These are phyloP conservation scores for Sclerotinia glacialis DNA, from an alignment of 2,329 filamentous ascomycete species.

Conservation along the genomic window DNA sequence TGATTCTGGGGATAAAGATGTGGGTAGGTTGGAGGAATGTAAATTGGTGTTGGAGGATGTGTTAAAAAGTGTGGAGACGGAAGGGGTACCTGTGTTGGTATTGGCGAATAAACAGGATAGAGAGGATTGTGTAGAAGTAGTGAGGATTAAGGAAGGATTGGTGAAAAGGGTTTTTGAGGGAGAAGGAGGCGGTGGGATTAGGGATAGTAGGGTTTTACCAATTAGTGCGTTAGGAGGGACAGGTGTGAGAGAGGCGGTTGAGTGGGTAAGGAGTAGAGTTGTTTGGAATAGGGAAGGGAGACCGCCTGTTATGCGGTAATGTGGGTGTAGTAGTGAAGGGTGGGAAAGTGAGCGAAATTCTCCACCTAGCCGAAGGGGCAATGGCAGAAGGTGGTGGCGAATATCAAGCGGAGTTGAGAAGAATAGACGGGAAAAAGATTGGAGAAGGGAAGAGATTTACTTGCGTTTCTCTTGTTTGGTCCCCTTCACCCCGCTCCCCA, in stretches of 20 bases:
- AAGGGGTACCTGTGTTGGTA: constrained; percentile 87
- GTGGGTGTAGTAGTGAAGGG: constrained; percentile 22
- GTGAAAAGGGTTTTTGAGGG: constrained; percentile 96
- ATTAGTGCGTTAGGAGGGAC: constrained; percentile 85
- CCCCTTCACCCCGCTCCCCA: not conserved
- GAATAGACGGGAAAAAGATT: not conserved
- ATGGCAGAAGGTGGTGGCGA: not conserved
- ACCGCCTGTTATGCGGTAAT: constrained; percentile 84
- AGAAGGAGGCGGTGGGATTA: constrained; percentile 78
- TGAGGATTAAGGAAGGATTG: constrained; percentile 93
- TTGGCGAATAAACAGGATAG: constrained; percentile 97
- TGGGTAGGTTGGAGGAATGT: constrained; percentile 78
- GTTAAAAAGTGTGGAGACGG: constrained; percentile 79
- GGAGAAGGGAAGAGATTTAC: not conserved
- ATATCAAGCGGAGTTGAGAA: not conserved
- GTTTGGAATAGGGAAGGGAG: constrained; percentile 95
- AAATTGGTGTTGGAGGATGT: constrained; percentile 86
- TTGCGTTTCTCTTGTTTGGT: not conserved
- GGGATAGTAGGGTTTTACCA: constrained; percentile 87
- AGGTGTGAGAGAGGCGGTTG: constrained; percentile 91
- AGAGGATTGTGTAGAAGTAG: constrained; percentile 96
- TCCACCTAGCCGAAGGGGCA: too few species aligned
- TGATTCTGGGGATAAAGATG: constrained; percentile 40
- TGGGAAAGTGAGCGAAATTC: not conserved
- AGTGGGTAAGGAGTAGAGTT: constrained; percentile 88